Evolutionary conservation across 108 stramenopile species (phyloP).

Genomic region (Stephanodiscus minutulus): DNA sequence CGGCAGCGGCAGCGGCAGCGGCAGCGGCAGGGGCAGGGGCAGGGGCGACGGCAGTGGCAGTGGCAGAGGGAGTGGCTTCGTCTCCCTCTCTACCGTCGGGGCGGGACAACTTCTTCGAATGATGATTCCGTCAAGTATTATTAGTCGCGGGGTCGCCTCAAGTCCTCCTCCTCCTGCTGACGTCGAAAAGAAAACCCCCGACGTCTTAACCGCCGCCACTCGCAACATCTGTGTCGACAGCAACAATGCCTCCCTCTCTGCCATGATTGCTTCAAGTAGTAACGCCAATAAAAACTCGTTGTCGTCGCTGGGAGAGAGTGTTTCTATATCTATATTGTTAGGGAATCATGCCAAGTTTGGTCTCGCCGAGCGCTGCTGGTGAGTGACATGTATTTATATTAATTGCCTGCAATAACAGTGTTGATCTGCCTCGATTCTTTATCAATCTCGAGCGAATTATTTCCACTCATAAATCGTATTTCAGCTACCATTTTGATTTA

Average conservation of each 20-base stretch:
- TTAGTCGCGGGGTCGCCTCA: neutral
- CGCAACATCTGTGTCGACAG: neutral
- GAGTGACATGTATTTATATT: constrained; percentile 4
- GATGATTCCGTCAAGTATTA: no score
- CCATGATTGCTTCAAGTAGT: neutral
- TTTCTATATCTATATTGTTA: constrained; percentile 66
- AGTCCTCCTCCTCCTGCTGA: neutral
- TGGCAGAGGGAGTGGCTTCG: no score
- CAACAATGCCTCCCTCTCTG: neutral
- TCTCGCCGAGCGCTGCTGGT: constrained; percentile 71
- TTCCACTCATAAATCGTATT: neutral
- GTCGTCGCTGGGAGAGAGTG: constrained; percentile 49
- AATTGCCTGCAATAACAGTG: neutral
- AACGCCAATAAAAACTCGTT: constrained; percentile 9
- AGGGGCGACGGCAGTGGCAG: no score
- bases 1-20: no score
- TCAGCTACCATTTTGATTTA: constrained; percentile 81
- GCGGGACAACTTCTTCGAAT: no score
- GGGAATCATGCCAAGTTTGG: constrained; percentile 70
- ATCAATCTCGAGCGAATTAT: neutral
- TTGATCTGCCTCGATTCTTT: neutral
- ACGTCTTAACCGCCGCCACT: neutral
- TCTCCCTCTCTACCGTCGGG: no score
- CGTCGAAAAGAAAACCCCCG: neutral
- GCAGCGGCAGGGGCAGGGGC: no score